phyloP scores from a whole-genome alignment of 2,329 filamentous ascomycete species.

The Alternaria sp. region DNA sequence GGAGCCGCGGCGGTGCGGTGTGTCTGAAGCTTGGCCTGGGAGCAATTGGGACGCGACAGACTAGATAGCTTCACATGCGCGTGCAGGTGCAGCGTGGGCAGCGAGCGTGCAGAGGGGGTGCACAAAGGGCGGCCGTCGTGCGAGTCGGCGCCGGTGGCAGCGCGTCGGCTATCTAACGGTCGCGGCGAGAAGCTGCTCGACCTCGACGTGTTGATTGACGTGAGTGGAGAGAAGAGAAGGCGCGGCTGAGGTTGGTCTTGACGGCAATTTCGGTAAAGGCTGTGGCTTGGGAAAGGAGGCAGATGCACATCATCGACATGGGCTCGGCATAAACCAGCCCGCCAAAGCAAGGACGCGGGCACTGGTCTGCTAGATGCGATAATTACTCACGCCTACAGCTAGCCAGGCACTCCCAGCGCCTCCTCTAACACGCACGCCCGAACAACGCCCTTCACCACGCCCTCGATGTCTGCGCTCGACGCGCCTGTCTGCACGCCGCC shows the following conservation, averaged over 20 bases:
- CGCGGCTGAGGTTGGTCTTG: conserved; percentile 32
- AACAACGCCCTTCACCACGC: neutral
- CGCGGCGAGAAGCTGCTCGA: conserved; percentile 20
- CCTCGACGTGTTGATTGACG: conserved; percentile 29
- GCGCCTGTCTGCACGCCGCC: neutral
- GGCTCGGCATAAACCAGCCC: conserved; percentile 20
- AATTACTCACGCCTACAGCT: conserved; percentile 10
- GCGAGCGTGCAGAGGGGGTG: neutral
- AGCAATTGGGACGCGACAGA: neutral
- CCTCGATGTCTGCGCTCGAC: neutral
- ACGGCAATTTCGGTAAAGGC: conserved; percentile 23
- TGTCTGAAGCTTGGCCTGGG: neutral
- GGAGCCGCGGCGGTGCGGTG: conserved; percentile 9
- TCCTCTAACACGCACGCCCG: neutral
- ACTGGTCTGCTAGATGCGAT: neutral
- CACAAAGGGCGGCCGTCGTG: neutral
- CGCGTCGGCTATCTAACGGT: conserved; percentile 20
- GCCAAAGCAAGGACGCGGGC: conserved; percentile 10
- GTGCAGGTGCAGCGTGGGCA: neutral
- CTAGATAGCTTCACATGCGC: conserved; percentile 23
- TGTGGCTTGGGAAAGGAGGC: conserved; percentile 21
- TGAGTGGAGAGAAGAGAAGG: conserved; percentile 39
- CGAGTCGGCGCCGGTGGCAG: conserved; percentile 7
- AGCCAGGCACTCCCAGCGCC: conserved; percentile 15
- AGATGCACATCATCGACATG: conserved; percentile 24